Conservation (phyloP, 2,329 filamentous ascomycete species). For the Tolypocladium sp. region DNA sequence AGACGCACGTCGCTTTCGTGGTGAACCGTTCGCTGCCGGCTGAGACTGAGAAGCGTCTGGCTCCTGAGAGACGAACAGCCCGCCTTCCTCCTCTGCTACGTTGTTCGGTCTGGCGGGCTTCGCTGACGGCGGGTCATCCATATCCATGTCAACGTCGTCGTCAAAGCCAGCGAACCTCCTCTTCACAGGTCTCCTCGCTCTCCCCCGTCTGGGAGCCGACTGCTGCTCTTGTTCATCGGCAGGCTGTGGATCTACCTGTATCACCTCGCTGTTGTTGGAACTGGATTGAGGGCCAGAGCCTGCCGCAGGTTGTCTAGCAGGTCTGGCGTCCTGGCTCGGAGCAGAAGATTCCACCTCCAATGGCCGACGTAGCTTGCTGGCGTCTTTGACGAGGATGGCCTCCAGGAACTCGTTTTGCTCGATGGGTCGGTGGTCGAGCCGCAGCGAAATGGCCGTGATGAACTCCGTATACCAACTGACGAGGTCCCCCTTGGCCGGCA, state of each 20-base stretch:
- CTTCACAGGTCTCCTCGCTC: slow-evolving; percentile 29
- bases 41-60: slow-evolving; percentile 12
- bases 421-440: slow-evolving; percentile 72
- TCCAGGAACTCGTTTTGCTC: slow-evolving; percentile 89
- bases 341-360: slow-evolving; percentile 40
- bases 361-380: slow-evolving; percentile 59
- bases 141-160: slow-evolving; percentile 30
- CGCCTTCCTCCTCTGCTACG: slow-evolving; percentile 26
- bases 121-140: slow-evolving; percentile 13
- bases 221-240: slow-evolving; percentile 10
- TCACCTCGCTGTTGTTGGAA: slow-evolving; percentile 1
- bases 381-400: slow-evolving; percentile 74
- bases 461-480: slow-evolving; percentile 62
- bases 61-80: slow-evolving; percentile 50
- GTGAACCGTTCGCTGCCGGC: slow-evolving; percentile 13
- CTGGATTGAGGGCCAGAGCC: slow-evolving; percentile 2
- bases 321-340: slow-evolving; percentile 11
- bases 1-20: slow-evolving; percentile 37
- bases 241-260: slow-evolving; percentile 4
- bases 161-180: slow-evolving; percentile 68
- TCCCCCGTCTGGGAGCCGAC: slow-evolving; percentile 10
- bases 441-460: slow-evolving; percentile 57
- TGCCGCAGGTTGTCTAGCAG: neutral
- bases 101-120: neutral
- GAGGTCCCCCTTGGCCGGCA: slow-evolving; percentile 45